Evolutionary conservation across 768 basidiomycete genomes (phyloP).

Genomic region (Suillus cothurnatus): DNA sequence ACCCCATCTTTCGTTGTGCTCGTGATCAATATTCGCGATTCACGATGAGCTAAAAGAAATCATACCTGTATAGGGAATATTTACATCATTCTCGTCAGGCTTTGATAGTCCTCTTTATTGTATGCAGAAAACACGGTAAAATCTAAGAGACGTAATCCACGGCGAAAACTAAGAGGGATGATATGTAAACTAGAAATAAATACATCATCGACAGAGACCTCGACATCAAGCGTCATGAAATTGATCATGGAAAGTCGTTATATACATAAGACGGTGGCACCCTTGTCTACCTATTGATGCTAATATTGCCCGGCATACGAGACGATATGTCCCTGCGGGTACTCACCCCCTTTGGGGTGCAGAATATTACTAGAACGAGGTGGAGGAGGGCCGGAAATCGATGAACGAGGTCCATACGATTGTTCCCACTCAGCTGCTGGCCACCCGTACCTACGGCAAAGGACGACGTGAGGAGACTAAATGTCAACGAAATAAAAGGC

Average conservation of each 20-base stretch:
- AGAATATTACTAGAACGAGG: slow-evolving; percentile 8
- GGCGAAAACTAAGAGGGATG: slow-evolving; percentile 11
- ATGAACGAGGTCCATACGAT: slow-evolving; percentile 12
- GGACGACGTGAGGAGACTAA: background rate
- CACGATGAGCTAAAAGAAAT: background rate
- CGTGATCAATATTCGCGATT: background rate
- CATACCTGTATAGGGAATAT: background rate
- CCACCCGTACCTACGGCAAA: slow-evolving; percentile 10
- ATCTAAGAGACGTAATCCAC: background rate
- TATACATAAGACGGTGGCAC: background rate
- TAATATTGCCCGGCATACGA: slow-evolving; percentile 21
- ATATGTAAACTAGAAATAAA: slow-evolving; percentile 20
- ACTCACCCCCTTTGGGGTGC: slow-evolving; percentile 11
- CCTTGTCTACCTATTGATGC: slow-evolving; percentile 6
- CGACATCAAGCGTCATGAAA: slow-evolving; percentile 6
- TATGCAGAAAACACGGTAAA: background rate
- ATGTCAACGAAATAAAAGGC: background rate
- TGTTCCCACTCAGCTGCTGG: slow-evolving; percentile 24
- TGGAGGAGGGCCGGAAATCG: background rate
- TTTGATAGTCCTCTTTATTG: background rate
- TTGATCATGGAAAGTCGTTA: slow-evolving; percentile 12
- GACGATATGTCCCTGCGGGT: slow-evolving; percentile 10
- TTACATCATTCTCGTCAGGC: background rate
- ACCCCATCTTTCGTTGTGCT: background rate
- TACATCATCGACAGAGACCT: slow-evolving; percentile 9